Conservation (phyloP, 2,329 filamentous ascomycete species). For the Aureobasidium musti region DNA sequence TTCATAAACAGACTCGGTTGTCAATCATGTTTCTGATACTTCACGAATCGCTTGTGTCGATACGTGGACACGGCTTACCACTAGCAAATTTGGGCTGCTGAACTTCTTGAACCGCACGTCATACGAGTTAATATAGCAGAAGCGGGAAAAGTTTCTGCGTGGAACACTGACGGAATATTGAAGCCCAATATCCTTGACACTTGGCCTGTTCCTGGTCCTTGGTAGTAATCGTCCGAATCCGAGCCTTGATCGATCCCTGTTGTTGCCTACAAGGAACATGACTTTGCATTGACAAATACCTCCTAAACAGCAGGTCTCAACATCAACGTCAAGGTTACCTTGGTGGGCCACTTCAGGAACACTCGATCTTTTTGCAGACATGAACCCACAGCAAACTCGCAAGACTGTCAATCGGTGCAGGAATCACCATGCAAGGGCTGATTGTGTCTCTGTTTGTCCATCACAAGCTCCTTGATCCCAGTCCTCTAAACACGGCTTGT, state of each 20-base stretch:
- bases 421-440: constrained; percentile 5
- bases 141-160: constrained; percentile 27
- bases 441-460: constrained; percentile 16
- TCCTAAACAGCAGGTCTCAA: constrained; percentile 4
- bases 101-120: constrained; percentile 13
- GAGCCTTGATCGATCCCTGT: not conserved
- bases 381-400: not conserved
- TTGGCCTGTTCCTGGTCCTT: constrained; percentile 22
- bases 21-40: not conserved
- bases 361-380: not conserved
- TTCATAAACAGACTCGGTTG: not conserved
- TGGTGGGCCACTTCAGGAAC: not conserved
- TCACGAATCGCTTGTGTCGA: not conserved
- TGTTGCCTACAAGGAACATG: not conserved
- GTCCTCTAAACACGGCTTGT: not conserved
- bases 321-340: not conserved
- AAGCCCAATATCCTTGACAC: not conserved
- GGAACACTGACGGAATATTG: constrained; percentile 15
- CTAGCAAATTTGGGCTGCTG: not conserved
- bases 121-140: constrained; percentile 19
- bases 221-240: not conserved
- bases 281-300: not conserved
- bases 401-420: not conserved
- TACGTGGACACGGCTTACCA: constrained; percentile 7
- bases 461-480: not conserved